Evolutionary conservation across 495 filamentous ascomycete genomes (phyloP).

Genomic region (Penicillium argentinense): DNA sequence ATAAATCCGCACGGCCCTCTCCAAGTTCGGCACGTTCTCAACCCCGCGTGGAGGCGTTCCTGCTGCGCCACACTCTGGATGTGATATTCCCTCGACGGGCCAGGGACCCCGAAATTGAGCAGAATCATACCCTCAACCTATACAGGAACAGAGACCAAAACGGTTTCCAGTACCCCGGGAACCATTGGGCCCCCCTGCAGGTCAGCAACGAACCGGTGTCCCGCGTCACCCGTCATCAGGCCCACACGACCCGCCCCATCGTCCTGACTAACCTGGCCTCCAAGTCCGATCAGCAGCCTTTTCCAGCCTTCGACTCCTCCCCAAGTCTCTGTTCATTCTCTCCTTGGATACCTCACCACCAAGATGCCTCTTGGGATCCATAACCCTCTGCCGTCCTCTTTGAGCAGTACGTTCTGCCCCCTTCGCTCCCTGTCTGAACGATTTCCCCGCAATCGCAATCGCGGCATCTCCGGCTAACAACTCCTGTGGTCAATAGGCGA

Average conservation of each 20-base stretch:
- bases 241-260: slow-evolving; percentile 35
- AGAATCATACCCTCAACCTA: too few relatives aligned
- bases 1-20: too few relatives aligned
- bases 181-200: too few relatives aligned
- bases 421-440: slow-evolving; percentile 8
- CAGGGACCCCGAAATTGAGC: too few relatives aligned
- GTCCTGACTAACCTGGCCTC: slow-evolving; percentile 27
- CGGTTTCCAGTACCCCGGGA: too few relatives aligned
- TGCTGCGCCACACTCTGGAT: background rate
- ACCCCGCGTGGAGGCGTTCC: too few relatives aligned
- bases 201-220: slow-evolving; percentile 23
- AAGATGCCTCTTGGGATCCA: slow-evolving; percentile 64
- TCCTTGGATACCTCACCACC: slow-evolving; percentile 15
- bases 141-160: too few relatives aligned
- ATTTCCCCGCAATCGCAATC: slow-evolving; percentile 43
- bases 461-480: slow-evolving; percentile 28
- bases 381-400: slow-evolving; percentile 66
- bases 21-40: too few relatives aligned
- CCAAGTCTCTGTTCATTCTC: slow-evolving; percentile 8
- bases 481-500: slow-evolving; percentile 55
- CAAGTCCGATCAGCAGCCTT: slow-evolving; percentile 19
- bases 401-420: slow-evolving; percentile 52
- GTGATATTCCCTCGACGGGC: background rate
- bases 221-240: slow-evolving; percentile 30
- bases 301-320: slow-evolving; percentile 6